These are phyloP conservation scores for Lentinula guzmanii DNA, from an alignment of 768 basidiomycete genomes.

Conservation along the genomic window DNA sequence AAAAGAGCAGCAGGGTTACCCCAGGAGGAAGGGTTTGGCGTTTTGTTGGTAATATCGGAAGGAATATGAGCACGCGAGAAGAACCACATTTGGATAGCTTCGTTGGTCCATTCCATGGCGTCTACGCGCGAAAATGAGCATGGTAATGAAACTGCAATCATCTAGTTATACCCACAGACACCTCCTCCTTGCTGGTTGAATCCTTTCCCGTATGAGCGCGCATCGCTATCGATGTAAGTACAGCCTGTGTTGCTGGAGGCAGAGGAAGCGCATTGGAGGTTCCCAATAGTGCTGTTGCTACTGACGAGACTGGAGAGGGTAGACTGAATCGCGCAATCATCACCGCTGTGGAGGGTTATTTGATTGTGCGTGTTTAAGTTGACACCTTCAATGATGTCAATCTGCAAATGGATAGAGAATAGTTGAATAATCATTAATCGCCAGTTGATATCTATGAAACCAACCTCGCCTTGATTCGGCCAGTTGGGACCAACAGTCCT, in stretches of 20 bases:
- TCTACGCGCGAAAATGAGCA: not conserved
- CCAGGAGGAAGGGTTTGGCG: constrained; percentile 46
- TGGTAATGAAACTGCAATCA: too few species aligned
- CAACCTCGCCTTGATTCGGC: constrained; percentile 3
- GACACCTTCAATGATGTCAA: constrained; percentile 42
- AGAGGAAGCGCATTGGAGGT: constrained; percentile 1
- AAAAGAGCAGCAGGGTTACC: constrained; percentile 46
- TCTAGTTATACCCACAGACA: constrained; percentile 24
- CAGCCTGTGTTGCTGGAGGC: constrained; percentile 40
- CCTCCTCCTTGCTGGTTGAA: constrained; percentile 45
- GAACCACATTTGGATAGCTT: constrained; percentile 51
- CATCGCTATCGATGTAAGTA: constrained; percentile 35
- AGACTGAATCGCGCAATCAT: not conserved
- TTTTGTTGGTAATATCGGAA: constrained; percentile 36
- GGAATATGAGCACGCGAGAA: constrained; percentile 50
- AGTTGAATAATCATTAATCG: constrained; percentile 22
- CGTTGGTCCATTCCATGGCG: constrained; percentile 46
- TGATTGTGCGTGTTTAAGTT: constrained; percentile 40
- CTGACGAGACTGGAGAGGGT: not conserved
- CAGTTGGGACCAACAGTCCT: constrained; percentile 10
- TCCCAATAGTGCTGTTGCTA: not conserved
- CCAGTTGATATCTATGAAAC: not conserved
- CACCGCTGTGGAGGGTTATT: constrained; percentile 1
- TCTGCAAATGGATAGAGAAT: not conserved
- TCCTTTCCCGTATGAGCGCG: constrained; percentile 31